phyloP scores from a whole-genome alignment of 129 eudicot genomes.

The Kitagawia praeruptora region DNA sequence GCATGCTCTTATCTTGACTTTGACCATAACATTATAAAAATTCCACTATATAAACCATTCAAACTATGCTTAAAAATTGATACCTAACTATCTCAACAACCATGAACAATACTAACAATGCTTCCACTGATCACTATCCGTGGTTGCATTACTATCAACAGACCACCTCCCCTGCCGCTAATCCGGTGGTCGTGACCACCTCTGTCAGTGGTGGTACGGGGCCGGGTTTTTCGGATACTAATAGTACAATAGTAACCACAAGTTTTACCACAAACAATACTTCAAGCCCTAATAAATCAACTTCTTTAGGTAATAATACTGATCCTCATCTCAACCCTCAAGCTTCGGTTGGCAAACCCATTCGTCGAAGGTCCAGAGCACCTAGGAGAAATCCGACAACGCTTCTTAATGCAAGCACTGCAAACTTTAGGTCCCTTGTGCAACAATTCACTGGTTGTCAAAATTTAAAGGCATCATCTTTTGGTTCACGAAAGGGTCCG shows the following conservation, averaged over 20 bases:
- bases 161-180: neutral
- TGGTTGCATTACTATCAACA: constrained; percentile 10
- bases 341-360: constrained; percentile 4
- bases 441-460: constrained; percentile 35
- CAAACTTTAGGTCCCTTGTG: constrained; percentile 33
- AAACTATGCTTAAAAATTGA: neutral
- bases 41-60: constrained; percentile 7
- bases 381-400: constrained; percentile 23
- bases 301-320: neutral
- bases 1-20: neutral
- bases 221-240: neutral
- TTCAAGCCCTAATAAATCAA: constrained; percentile 7
- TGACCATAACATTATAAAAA: constrained; percentile 3
- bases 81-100: neutral
- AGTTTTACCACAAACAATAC: constrained; percentile 7
- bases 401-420: constrained; percentile 23
- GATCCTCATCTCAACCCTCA: constrained; percentile 5
- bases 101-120: constrained; percentile 3
- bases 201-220: neutral
- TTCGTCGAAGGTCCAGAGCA: constrained; percentile 16
- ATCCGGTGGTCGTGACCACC: neutral
- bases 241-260: constrained; percentile 10
- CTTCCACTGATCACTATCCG: neutral
- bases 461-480: neutral
- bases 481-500: constrained; percentile 20